Evolutionary conservation across 2,329 filamentous ascomycete species (phyloP).

Genomic region (Dothideomycetes sp.): DNA sequence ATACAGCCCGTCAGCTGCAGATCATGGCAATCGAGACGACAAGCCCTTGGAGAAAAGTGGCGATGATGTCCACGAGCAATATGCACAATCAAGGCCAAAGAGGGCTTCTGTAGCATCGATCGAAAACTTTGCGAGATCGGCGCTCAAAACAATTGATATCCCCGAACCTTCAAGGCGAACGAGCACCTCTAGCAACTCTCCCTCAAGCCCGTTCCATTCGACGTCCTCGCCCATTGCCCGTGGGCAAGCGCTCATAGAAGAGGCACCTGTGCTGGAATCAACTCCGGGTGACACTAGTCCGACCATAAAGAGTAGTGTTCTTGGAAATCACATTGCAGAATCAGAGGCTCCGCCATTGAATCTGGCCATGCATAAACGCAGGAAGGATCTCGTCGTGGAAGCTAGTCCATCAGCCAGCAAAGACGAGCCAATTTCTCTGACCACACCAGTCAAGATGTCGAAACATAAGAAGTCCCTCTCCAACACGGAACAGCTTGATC

Average conservation of each 20-base stretch:
- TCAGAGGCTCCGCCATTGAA: conserved; percentile 27
- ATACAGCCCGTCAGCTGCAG: background rate
- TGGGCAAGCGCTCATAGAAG: background rate
- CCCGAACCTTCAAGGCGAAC: background rate
- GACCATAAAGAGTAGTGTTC: too few relatives aligned
- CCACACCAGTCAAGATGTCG: background rate
- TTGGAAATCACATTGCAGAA: too few relatives aligned
- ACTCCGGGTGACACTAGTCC: too few relatives aligned
- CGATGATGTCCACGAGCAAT: background rate
- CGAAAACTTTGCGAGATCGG: conserved; percentile 6
- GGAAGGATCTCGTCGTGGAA: conserved; percentile 11
- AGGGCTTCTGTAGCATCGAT: conserved; percentile 8
- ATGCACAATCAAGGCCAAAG: conserved; percentile 4
- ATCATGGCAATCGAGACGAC: background rate
- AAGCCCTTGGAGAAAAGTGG: background rate
- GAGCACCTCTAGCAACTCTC: background rate
- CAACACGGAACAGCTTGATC: conserved; percentile 61
- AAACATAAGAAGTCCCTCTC: conserved; percentile 3
- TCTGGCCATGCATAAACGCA: conserved; percentile 30
- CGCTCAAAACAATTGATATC: conserved; percentile 7
- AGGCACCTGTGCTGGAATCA: too few relatives aligned
- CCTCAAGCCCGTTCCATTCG: background rate
- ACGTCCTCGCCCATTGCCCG: background rate
- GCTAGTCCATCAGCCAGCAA: background rate
- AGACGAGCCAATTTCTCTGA: background rate